Conservation (phyloP, 257 asterid species). For the Paulownia fortunei region DNA sequence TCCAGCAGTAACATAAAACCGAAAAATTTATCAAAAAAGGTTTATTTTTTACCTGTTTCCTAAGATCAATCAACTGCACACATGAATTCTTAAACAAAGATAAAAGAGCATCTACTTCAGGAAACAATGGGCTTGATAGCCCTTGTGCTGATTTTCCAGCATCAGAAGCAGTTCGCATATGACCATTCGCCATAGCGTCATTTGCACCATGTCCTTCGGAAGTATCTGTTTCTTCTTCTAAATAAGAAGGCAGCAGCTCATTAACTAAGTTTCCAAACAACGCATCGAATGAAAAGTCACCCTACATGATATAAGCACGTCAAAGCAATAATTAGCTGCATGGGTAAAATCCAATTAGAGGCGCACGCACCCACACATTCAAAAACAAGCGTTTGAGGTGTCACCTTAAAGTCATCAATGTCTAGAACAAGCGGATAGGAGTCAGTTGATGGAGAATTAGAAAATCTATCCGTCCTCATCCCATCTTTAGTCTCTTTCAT, state of each 20-base stretch:
- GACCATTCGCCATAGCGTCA: constrained; percentile 76
- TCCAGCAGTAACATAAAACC: constrained; percentile 6
- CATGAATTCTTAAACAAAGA: constrained; percentile 89
- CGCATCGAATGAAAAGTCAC: constrained; percentile 94
- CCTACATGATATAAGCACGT: constrained; percentile 55
- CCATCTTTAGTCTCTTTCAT: constrained; percentile 83
- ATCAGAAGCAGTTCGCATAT: constrained; percentile 67
- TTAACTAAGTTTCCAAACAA: constrained; percentile 90
- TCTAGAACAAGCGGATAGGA: constrained; percentile 80
- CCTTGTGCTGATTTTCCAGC: constrained; percentile 65
- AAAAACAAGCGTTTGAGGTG: constrained; percentile 22
- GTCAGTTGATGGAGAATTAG: constrained; percentile 62
- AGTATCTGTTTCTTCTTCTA: constrained; percentile 71
- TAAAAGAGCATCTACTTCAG: constrained; percentile 89
- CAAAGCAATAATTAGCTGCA: constrained; percentile 30
- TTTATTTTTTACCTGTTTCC: constrained; percentile 68
- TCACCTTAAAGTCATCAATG: constrained; percentile 93
- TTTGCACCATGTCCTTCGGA: constrained; percentile 70
- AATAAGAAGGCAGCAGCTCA: constrained; percentile 87
- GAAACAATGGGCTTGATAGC: constrained; percentile 70
- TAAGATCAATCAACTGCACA: constrained; percentile 80
- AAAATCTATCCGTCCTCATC: constrained; percentile 51
- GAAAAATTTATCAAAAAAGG: not conserved
- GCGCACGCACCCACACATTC: not conserved
- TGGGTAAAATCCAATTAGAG: constrained; percentile 17